Evolutionary conservation across 805 yeast species (phyloP).

Genomic region (Lipomyces sp.): DNA sequence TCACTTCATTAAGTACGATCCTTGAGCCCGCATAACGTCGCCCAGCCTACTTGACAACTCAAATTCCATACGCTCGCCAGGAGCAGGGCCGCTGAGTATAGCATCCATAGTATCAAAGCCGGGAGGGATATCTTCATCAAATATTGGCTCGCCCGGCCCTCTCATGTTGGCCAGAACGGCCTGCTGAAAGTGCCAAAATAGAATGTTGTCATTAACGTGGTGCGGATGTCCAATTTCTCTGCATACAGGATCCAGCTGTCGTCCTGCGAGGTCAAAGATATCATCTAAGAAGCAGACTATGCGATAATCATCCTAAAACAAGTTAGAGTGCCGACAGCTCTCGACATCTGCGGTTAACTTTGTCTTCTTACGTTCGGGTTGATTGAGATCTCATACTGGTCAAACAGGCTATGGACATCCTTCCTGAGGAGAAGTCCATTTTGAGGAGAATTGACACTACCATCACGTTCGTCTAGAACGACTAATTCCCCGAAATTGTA

Average conservation of each 20-base stretch:
- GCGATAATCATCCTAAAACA: slow-evolving; percentile 4
- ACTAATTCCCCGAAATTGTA: slow-evolving; percentile 1
- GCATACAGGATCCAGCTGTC: slow-evolving; percentile 2
- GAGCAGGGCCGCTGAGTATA: not conserved
- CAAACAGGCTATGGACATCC: not conserved
- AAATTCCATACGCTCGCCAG: slow-evolving; percentile 7
- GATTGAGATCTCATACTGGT: slow-evolving; percentile 3
- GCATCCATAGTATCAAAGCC: slow-evolving; percentile 1
- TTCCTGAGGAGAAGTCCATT: slow-evolving; percentile 1
- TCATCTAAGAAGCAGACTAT: slow-evolving; percentile 3
- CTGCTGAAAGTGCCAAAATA: not conserved
- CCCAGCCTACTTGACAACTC: slow-evolving; percentile 1
- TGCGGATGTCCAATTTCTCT: not conserved
- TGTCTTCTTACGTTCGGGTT: slow-evolving; percentile 1
- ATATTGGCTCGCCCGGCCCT: slow-evolving; percentile 1
- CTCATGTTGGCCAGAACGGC: slow-evolving; percentile 3
- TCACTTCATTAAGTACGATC: no score
- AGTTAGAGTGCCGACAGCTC: not conserved
- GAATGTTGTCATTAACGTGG: slow-evolving; percentile 1
- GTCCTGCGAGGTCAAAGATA: not conserved
- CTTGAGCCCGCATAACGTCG: slow-evolving; percentile 2
- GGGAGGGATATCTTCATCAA: slow-evolving; percentile 6
- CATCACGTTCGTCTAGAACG: slow-evolving; percentile 7
- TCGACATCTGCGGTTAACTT: not conserved
- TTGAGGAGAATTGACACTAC: slow-evolving; percentile 3